Conservation (phyloP, 202 grass and related monocot species). For the Elaeis oleifera region DNA sequence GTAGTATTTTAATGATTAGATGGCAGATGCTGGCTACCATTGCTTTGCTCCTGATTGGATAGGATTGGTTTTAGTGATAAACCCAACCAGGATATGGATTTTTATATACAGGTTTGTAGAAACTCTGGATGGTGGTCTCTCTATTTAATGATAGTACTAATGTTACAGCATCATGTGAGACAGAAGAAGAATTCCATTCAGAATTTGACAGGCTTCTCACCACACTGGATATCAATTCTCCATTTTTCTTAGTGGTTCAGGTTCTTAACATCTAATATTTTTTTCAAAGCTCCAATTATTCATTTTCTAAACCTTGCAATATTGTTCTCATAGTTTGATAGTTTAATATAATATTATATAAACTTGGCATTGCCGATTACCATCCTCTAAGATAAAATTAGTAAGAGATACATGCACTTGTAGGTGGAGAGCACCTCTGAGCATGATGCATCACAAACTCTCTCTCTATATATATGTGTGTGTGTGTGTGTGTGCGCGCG, state of each 20-base stretch:
- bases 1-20: conserved; percentile 45
- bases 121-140: not conserved
- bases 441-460: too few species aligned
- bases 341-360: too few species aligned
- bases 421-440: too few species aligned
- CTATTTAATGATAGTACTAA: too few species aligned
- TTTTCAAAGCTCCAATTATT: too few species aligned
- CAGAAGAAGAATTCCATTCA: conserved; percentile 85
- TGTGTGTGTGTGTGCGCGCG: too few species aligned
- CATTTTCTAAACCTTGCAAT: too few species aligned
- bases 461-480: too few species aligned
- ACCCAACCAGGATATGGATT: conserved; percentile 93
- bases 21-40: conserved; percentile 74
- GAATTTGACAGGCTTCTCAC: conserved; percentile 73
- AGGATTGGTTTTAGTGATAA: conserved; percentile 95
- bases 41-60: conserved; percentile 93
- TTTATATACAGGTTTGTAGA: conserved; percentile 61
- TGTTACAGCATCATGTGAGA: not conserved
- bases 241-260: conserved; percentile 92
- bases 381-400: too few species aligned
- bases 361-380: too few species aligned
- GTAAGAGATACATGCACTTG: too few species aligned
- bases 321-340: too few species aligned
- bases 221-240: conserved; percentile 53
- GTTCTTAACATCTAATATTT: conserved; percentile 23